A percentile compares a stretch with the other conserved stretches of the same genome.
Conservation (phyloP, 208 protist species). For the Trypanosoma melophagium region DNA sequence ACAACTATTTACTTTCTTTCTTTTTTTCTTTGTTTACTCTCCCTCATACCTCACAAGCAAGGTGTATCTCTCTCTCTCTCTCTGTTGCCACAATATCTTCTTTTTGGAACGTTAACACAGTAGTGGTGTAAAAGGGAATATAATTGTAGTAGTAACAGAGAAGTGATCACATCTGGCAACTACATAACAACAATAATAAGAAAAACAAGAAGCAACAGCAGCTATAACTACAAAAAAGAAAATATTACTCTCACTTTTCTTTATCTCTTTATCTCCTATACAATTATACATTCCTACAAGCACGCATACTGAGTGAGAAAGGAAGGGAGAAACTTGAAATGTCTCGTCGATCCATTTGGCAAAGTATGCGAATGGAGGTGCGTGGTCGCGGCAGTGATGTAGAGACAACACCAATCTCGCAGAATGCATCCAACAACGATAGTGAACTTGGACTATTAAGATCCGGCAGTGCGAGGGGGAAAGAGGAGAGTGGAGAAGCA, state of each 20-base stretch:
- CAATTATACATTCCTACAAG: background rate
- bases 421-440: background rate
- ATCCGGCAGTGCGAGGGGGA: too few relatives aligned
- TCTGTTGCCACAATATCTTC: constrained; percentile 2
- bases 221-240: background rate
- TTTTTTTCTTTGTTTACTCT: constrained; percentile 7
- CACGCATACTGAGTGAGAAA: too few relatives aligned
- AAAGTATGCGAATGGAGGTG: constrained; percentile 19
- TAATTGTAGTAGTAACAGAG: too few relatives aligned
- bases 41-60: background rate
- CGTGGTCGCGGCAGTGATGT: constrained; percentile 5
- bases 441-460: background rate
- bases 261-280: background rate
- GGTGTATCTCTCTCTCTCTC: background rate
- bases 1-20: background rate
- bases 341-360: constrained; percentile 25
- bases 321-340: background rate
- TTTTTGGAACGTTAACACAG: background rate
- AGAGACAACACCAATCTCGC: background rate
- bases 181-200: background rate
- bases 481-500: too few relatives aligned
- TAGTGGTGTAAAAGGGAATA: background rate
- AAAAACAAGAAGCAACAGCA: background rate
- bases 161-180: too few relatives aligned
- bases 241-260: background rate